Percentiles rank a stretch among this genome's conserved stretches.
phyloP scores from a whole-genome alignment of 2,329 filamentous ascomycete species.

The Anthostomella pinea region DNA sequence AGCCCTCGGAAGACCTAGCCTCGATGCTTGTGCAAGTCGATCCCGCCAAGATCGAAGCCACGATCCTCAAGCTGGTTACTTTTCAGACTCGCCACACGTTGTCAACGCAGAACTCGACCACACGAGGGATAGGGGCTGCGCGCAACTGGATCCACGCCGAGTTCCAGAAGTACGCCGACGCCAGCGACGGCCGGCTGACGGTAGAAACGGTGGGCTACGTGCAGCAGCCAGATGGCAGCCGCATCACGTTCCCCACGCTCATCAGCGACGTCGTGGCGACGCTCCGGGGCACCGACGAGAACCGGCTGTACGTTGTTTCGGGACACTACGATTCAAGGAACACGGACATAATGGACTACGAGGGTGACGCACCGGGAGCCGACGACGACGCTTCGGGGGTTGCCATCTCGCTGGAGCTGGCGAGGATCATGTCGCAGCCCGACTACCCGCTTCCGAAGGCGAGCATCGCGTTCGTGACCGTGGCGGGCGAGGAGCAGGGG shows the following conservation, averaged over 20 bases:
- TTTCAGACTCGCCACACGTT: slow-evolving; percentile 58
- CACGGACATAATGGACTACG: slow-evolving; percentile 49
- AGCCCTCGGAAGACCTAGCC: slow-evolving; percentile 23
- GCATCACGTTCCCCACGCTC: slow-evolving; percentile 48
- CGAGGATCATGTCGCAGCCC: slow-evolving; percentile 47
- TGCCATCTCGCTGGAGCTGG: slow-evolving; percentile 53
- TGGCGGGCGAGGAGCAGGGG: slow-evolving; percentile 57
- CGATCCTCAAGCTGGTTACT: slow-evolving; percentile 50
- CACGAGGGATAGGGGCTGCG: slow-evolving; percentile 53
- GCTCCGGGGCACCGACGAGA: slow-evolving; percentile 44
- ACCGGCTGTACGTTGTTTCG: slow-evolving; percentile 50
- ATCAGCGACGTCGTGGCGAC: slow-evolving; percentile 54
- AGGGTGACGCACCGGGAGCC: slow-evolving; percentile 52
- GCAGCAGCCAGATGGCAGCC: slow-evolving; percentile 40
- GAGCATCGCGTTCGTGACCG: slow-evolving; percentile 55
- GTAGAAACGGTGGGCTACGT: slow-evolving; percentile 51
- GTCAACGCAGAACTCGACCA: slow-evolving; percentile 48
- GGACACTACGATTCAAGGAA: slow-evolving; percentile 55
- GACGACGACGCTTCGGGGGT: slow-evolving; percentile 58
- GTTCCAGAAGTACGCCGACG: slow-evolving; percentile 45
- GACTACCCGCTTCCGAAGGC: slow-evolving; percentile 39
- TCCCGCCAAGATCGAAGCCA: slow-evolving; percentile 45
- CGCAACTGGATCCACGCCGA: slow-evolving; percentile 54
- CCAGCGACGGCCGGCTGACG: slow-evolving; percentile 47
- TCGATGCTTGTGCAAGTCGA: slow-evolving; percentile 32